These are phyloP conservation scores for Termitomyces sp. DNA, from an alignment of 768 basidiomycete genomes.

Conservation along the genomic window DNA sequence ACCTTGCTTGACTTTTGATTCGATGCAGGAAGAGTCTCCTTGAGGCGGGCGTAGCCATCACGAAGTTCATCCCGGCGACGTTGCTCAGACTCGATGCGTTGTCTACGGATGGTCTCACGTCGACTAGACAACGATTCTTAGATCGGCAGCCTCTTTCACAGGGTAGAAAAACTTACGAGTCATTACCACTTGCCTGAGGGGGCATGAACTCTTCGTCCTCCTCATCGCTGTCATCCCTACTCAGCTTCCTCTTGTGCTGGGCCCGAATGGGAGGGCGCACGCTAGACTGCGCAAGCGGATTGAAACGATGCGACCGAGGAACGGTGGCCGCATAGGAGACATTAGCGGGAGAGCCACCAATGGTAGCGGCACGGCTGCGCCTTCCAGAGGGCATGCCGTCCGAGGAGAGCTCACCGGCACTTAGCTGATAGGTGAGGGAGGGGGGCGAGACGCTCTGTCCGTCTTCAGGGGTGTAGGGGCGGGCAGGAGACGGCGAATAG, in stretches of 20 bases:
- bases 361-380: slow-evolving; percentile 41
- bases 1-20: slow-evolving; percentile 95
- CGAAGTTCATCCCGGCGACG: slow-evolving; percentile 88
- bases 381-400: slow-evolving; percentile 60
- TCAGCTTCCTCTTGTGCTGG: slow-evolving; percentile 36
- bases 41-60: slow-evolving; percentile 86
- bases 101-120: slow-evolving; percentile 85
- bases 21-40: slow-evolving; percentile 82
- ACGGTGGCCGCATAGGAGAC: slow-evolving; percentile 54
- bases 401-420: slow-evolving; percentile 67
- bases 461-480: slow-evolving; percentile 67
- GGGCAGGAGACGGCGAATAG: slow-evolving; percentile 56
- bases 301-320: slow-evolving; percentile 74
- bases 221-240: slow-evolving; percentile 62
- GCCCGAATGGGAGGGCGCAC: slow-evolving; percentile 47
- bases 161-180: slow-evolving; percentile 35
- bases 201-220: slow-evolving; percentile 74
- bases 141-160: not conserved
- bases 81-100: slow-evolving; percentile 93
- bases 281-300: slow-evolving; percentile 60
- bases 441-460: slow-evolving; percentile 61
- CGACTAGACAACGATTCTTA: slow-evolving; percentile 34
- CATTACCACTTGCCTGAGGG: slow-evolving; percentile 36
- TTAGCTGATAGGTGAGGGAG: slow-evolving; percentile 60
- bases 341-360: slow-evolving; percentile 49